Evolutionary conservation across 2,329 filamentous ascomycete species (phyloP).

Genomic region (Cryphonectria radicalis): DNA sequence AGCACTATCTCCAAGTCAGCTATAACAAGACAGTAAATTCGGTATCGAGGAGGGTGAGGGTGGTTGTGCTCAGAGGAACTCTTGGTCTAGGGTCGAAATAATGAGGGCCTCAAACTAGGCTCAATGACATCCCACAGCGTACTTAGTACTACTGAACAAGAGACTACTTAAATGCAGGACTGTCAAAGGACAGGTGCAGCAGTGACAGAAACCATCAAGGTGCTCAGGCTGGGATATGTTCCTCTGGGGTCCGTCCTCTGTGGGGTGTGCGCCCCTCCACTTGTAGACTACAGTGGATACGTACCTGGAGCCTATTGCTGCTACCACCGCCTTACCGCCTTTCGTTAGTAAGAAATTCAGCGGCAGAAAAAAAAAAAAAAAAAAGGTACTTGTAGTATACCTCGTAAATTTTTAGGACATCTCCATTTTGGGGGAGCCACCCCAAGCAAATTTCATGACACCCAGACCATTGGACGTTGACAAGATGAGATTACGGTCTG

Average conservation of each 20-base stretch:
- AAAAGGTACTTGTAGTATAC: not conserved
- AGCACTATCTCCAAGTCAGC: not conserved
- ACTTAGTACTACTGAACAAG: not conserved
- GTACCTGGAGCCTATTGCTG: not conserved
- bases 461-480: constrained; percentile 16
- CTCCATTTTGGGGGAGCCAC: not conserved
- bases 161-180: not conserved
- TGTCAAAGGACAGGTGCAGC: not conserved
- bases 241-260: not conserved
- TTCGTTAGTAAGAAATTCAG: constrained; percentile 10
- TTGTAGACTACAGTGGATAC: not conserved
- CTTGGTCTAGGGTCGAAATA: not conserved
- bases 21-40: not conserved
- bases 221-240: not conserved
- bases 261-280: constrained; percentile 12
- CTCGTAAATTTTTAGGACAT: not conserved
- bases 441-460: constrained; percentile 14
- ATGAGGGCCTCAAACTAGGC: not conserved
- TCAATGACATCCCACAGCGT: not conserved
- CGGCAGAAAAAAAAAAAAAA: constrained; percentile 33
- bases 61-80: not conserved
- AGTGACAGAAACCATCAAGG: not conserved
- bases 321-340: constrained; percentile 18
- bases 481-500: constrained; percentile 29
- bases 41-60: no score